Evolutionary conservation across 1,139 yeast genomes (phyloP).

Genomic region (Casaregolazyma suthepensis): DNA sequence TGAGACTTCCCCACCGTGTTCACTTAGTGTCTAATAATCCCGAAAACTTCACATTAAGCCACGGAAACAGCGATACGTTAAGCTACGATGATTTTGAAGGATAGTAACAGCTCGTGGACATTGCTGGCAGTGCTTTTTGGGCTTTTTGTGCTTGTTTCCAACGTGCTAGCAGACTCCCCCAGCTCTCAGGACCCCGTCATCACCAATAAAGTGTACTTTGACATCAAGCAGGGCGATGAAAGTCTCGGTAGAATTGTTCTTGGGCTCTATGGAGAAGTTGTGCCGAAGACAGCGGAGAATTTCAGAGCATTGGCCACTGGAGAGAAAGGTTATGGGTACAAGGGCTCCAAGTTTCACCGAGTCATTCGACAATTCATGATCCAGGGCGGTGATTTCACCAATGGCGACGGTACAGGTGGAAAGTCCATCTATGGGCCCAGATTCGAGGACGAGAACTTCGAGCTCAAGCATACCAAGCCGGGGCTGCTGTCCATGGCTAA

Average conservation of each 20-base stretch:
- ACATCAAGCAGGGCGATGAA: slow-evolving; percentile 74
- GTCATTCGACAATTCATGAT: slow-evolving; percentile 97
- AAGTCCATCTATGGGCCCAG: slow-evolving; percentile 95
- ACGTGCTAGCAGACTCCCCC: slow-evolving; percentile 17
- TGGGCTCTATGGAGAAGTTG: slow-evolving; percentile 83
- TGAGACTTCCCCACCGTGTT: neutral
- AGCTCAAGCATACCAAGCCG: slow-evolving; percentile 79
- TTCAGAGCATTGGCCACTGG: slow-evolving; percentile 97
- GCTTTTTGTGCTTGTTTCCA: slow-evolving; percentile 18
- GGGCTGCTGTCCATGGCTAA: slow-evolving; percentile 98
- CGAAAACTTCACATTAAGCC: neutral
- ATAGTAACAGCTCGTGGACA: slow-evolving; percentile 22
- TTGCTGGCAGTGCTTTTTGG: slow-evolving; percentile 22
- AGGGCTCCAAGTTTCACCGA: slow-evolving; percentile 93
- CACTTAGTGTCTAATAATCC: neutral
- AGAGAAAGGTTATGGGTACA: slow-evolving; percentile 95
- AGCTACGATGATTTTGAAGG: neutral
- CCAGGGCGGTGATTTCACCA: slow-evolving; percentile 97
- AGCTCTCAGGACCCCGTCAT: slow-evolving; percentile 36
- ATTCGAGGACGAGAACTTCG: slow-evolving; percentile 94
- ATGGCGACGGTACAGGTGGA: slow-evolving; percentile 84
- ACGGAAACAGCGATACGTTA: neutral
- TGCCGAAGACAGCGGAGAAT: slow-evolving; percentile 97
- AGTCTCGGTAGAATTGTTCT: slow-evolving; percentile 67
- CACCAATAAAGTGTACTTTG: slow-evolving; percentile 79